Evolutionary conservation across 768 basidiomycete genomes (phyloP).

Genomic region (Lepiota venenata): DNA sequence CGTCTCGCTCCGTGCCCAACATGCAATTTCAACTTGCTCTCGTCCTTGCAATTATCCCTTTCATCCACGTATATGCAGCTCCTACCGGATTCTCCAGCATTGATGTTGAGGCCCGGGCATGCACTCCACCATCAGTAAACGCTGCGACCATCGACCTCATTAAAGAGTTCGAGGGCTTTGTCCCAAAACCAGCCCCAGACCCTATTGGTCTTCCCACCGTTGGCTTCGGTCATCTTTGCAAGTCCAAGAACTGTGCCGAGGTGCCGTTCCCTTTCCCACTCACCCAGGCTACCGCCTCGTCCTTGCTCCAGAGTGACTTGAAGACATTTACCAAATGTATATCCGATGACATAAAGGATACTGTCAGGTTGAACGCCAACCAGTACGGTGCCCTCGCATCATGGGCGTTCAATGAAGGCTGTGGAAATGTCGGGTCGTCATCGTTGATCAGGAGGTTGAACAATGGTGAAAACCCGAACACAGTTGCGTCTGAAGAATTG

Average conservation of each 20-base stretch:
- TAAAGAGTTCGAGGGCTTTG: constrained; percentile 30
- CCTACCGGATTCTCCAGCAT: no score
- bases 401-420: constrained; percentile 30
- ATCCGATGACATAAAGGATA: constrained; percentile 17
- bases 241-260: constrained; percentile 13
- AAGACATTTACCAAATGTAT: constrained; percentile 21
- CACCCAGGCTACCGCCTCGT: constrained; percentile 22
- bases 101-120: not conserved
- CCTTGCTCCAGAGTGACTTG: constrained; percentile 27
- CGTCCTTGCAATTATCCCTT: no score
- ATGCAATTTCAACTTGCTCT: no score
- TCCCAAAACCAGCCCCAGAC: constrained; percentile 26
- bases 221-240: constrained; percentile 31
- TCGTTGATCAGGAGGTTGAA: constrained; percentile 27
- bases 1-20: no score
- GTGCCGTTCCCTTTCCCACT: constrained; percentile 31
- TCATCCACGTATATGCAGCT: no score
- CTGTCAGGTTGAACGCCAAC: constrained; percentile 26
- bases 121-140: constrained; percentile 21
- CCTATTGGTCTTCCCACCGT: constrained; percentile 32
- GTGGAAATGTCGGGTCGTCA: constrained; percentile 22
- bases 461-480: constrained; percentile 27
- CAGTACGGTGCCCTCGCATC: constrained; percentile 29
- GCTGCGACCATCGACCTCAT: constrained; percentile 24
- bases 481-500: constrained; percentile 29